phyloP scores from a whole-genome alignment of 345 rosid species.

The Cardamine resedifolia region DNA sequence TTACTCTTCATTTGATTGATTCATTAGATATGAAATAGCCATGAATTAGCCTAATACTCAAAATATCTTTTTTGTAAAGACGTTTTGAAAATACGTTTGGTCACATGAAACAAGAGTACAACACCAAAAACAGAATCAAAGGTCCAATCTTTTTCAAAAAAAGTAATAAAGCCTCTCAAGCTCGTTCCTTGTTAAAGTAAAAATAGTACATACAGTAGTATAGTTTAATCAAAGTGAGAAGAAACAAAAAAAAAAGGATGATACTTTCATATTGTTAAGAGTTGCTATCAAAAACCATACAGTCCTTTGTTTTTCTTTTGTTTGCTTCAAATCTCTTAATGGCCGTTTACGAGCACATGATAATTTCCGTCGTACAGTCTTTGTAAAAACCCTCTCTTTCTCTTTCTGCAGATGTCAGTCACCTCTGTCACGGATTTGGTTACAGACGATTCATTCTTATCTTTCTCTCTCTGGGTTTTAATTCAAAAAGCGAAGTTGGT shows the following conservation, averaged over 20 bases:
- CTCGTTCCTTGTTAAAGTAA: slow-evolving; percentile 17
- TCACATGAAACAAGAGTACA: slow-evolving; percentile 33
- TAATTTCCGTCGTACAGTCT: slow-evolving; percentile 34
- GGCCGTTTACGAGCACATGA: slow-evolving; percentile 43
- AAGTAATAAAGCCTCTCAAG: slow-evolving; percentile 23
- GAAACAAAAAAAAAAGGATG: neutral
- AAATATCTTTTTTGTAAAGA: neutral
- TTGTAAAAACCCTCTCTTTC: slow-evolving; percentile 19
- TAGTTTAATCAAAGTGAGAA: slow-evolving; percentile 16
- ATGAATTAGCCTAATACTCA: neutral
- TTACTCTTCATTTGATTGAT: neutral
- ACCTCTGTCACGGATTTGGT: slow-evolving; percentile 35
- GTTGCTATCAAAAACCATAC: slow-evolving; percentile 35
- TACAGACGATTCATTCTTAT: slow-evolving; percentile 32
- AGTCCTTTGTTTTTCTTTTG: slow-evolving; percentile 25
- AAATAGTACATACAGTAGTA: neutral
- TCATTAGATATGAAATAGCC: neutral
- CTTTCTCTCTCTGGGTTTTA: slow-evolving; percentile 25
- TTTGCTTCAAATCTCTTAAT: slow-evolving; percentile 29
- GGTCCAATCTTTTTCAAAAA: neutral
- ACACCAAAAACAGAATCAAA: slow-evolving; percentile 32
- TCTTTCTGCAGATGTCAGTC: slow-evolving; percentile 38
- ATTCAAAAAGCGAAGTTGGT: slow-evolving; percentile 43
- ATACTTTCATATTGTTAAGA: slow-evolving; percentile 24
- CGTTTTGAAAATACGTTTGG: neutral